Evolutionary conservation across 148 eudicot genomes (phyloP), one percentile per base, ranked within the genome.

Genomic region (Camellia lanceoleosa): DNA sequence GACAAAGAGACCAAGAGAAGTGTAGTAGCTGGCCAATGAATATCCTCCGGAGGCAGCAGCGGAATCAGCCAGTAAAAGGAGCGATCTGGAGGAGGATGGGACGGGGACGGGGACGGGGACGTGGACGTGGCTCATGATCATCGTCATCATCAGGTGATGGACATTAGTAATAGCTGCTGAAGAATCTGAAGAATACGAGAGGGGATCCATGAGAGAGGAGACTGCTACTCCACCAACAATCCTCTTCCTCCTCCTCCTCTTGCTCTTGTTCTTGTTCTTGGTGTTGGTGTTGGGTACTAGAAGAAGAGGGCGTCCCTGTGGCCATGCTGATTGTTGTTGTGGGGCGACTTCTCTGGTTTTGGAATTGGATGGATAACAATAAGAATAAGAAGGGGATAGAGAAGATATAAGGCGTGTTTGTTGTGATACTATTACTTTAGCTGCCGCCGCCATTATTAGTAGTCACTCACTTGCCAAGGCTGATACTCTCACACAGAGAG

Each of bases 1-100:
- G 68, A 96, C 95, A 83, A 96, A 96, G 16, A 96, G 93, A 77
- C 98, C 99, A 13, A 96, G 86, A 76, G 98, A 96, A 85, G 99
- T 93, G 83, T 96, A 96, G 79, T 96, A 96, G 85, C 99, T 96
- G 61, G 98, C 99, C 59, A 67, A 79, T 0, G 99, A 96, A 80
- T 96, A 96, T 13, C 95, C 92, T 30, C 38, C 38, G 38, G 30
- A 64, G 82, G 60, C 66, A 78, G 51, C 86, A 49, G 42, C 3
- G 59, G 51, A 49, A 1, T 62, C 97, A 0, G 93, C 91, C 71
- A 90, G 73, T 18, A 87, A 14, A 43, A 88, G 41, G 15, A 90
- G 54, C 4, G 87, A 75, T 13, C 81, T 71, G 6, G 85, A 80
- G 8, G 79, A 67, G 7, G 78, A 72, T 3, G 78, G 43, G 23